Conservation (phyloP, 345 rosid genomes). For the Syzygium aqueum region DNA sequence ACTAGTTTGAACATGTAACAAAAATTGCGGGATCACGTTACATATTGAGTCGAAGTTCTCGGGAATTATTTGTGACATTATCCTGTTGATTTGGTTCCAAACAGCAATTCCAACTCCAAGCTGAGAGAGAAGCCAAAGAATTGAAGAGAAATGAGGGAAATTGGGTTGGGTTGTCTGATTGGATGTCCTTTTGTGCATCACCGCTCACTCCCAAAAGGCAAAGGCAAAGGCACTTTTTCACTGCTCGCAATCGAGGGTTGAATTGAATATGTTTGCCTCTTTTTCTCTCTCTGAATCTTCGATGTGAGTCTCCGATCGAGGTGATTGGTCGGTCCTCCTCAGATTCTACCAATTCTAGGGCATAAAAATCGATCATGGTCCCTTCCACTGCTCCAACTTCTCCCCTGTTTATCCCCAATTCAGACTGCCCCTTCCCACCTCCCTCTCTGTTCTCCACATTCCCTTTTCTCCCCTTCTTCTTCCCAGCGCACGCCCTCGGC, state of each 20-base stretch:
- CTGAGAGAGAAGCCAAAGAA: no score
- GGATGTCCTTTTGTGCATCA: not conserved
- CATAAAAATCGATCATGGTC: not conserved
- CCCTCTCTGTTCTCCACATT: not conserved
- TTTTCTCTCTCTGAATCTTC: not conserved
- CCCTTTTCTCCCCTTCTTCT: not conserved
- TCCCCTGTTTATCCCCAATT: not conserved
- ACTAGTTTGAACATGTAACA: no score
- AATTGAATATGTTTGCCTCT: no score
- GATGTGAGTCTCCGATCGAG: not conserved
- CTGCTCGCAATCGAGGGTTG: not conserved
- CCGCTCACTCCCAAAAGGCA: not conserved
- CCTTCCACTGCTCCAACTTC: not conserved
- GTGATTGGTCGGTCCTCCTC: not conserved
- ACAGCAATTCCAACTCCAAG: no score
- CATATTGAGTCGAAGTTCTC: no score
- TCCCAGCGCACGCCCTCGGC: not conserved
- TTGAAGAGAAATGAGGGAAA: no score
- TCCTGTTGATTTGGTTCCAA: no score
- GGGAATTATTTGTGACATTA: no score
- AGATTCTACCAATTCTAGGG: not conserved
- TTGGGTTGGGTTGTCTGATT: not conserved
- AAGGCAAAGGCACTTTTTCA: not conserved
- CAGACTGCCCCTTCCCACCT: not conserved
- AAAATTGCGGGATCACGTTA: no score